Conservation (phyloP, 2,329 filamentous ascomycete genomes). For the Tolypocladium amazonense region DNA sequence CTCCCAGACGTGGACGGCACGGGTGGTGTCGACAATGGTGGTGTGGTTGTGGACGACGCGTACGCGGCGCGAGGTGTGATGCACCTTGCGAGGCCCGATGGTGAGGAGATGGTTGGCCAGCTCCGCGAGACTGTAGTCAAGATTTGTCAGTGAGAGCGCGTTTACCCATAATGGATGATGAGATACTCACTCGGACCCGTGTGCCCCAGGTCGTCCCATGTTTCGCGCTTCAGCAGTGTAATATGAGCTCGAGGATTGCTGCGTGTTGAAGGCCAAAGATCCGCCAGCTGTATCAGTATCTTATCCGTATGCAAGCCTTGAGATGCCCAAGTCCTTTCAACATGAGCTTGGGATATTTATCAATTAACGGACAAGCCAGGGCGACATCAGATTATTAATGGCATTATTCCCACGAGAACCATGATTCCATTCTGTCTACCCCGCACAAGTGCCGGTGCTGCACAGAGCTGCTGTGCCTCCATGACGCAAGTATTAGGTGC, state of each 20-base stretch:
- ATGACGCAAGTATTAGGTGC: neutral
- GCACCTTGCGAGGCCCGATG: conserved; percentile 14
- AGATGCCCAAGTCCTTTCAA: neutral
- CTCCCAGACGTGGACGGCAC: conserved; percentile 30
- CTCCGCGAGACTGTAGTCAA: conserved; percentile 12
- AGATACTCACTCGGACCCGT: conserved; percentile 6
- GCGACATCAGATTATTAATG: neutral
- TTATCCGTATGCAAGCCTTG: neutral
- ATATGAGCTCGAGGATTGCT: neutral
- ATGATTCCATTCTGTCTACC: neutral
- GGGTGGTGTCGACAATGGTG: conserved; percentile 25
- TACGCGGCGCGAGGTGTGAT: conserved; percentile 17
- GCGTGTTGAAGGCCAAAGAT: neutral
- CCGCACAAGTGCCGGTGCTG: neutral
- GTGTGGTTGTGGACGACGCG: conserved; percentile 21
- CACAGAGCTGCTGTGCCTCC: neutral
- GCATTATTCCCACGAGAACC: too few relatives aligned
- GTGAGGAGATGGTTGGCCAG: conserved; percentile 14
- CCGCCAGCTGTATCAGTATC: neutral
- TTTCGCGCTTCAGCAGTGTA: neutral
- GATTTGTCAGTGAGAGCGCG: neutral
- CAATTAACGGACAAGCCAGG: neutral
- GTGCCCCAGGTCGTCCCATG: conserved; percentile 6
- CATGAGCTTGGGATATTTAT: neutral
- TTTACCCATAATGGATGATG: neutral